A percentile compares a stretch with the other conserved stretches of the same genome.
phyloP scores from a whole-genome alignment of 768 basidiomycete species.

The Podaxis sp. region DNA sequence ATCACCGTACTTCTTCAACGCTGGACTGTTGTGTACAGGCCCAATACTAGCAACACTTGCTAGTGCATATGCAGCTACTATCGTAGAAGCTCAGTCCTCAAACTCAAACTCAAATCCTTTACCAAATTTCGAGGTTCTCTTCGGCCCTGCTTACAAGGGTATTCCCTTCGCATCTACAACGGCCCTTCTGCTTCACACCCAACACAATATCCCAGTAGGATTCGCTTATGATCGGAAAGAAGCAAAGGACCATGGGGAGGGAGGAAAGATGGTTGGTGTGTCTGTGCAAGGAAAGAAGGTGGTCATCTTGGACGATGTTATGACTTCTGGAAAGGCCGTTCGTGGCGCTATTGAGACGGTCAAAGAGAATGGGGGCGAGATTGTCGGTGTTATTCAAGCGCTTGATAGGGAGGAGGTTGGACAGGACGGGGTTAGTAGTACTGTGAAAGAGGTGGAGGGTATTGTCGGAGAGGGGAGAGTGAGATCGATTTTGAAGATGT shows the following conservation, averaged over 20 bases:
- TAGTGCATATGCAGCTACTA: slow-evolving; percentile 80
- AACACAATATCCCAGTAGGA: slow-evolving; percentile 62
- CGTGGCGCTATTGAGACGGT: slow-evolving; percentile 81
- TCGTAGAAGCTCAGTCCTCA: slow-evolving; percentile 48
- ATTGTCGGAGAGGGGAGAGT: slow-evolving; percentile 73
- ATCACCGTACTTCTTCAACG: slow-evolving; percentile 98
- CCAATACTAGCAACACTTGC: slow-evolving; percentile 76
- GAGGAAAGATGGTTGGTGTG: slow-evolving; percentile 87
- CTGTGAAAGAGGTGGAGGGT: slow-evolving; percentile 79
- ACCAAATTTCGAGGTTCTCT: slow-evolving; percentile 75
- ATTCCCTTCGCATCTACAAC: slow-evolving; percentile 91
- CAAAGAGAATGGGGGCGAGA: slow-evolving; percentile 62
- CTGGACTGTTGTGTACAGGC: slow-evolving; percentile 83
- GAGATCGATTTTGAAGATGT: slow-evolving; percentile 78
- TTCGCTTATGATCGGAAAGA: slow-evolving; percentile 96
- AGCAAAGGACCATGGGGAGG: slow-evolving; percentile 94
- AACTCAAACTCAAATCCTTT: slow-evolving; percentile 18
- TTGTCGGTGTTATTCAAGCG: slow-evolving; percentile 85
- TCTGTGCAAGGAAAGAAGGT: slow-evolving; percentile 78
- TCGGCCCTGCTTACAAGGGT: slow-evolving; percentile 97
- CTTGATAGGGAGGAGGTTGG: slow-evolving; percentile 89
- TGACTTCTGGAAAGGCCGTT: slow-evolving; percentile 90
- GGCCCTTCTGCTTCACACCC: slow-evolving; percentile 67
- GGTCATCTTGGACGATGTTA: slow-evolving; percentile 93
- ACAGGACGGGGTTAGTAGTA: slow-evolving; percentile 62